These are phyloP conservation scores for Knoxia roxburghii DNA, from an alignment of 257 asterid species.

Conservation along the genomic window DNA sequence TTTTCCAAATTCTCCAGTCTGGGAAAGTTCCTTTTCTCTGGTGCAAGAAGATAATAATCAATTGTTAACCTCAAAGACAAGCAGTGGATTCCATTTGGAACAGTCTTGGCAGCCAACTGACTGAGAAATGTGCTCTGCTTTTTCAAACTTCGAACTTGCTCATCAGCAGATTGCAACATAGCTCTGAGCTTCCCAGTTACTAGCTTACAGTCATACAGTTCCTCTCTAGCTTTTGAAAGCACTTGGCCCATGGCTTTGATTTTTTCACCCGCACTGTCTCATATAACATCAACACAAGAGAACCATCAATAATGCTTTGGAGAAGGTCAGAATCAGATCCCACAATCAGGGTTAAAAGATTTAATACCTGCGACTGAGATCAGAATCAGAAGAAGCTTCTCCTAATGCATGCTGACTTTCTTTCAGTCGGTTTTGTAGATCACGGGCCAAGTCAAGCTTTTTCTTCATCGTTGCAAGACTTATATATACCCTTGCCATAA, in stretches of 20 bases:
- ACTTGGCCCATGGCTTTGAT: constrained; percentile 89
- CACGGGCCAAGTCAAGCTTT: constrained; percentile 61
- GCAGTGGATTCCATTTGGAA: constrained; percentile 97
- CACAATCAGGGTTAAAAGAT: background rate
- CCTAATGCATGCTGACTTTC: constrained; percentile 96
- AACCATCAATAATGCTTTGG: constrained; percentile 22
- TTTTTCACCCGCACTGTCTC: constrained; percentile 71
- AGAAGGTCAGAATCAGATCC: constrained; percentile 6
- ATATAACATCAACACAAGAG: constrained; percentile 15
- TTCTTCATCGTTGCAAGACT: constrained; percentile 81
- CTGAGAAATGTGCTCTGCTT: constrained; percentile 98
- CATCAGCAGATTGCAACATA: constrained; percentile 96
- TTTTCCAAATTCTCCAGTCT: constrained; percentile 76
- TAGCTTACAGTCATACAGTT: constrained; percentile 81
- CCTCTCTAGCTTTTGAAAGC: constrained; percentile 83
- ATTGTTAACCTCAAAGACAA: constrained; percentile 88
- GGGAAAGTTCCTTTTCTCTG: constrained; percentile 80
- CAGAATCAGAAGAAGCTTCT: constrained; percentile 78
- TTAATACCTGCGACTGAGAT: constrained; percentile 62
- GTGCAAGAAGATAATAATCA: constrained; percentile 80
- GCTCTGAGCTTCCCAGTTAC: constrained; percentile 94
- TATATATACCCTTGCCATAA: constrained; percentile 89
- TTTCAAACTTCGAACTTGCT: constrained; percentile 92
- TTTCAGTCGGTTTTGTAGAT: constrained; percentile 72
- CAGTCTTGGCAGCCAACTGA: constrained; percentile 94